Evolutionary conservation across 2,329 filamentous ascomycete species (phyloP).

Genomic region (Colletotrichum siamense): DNA sequence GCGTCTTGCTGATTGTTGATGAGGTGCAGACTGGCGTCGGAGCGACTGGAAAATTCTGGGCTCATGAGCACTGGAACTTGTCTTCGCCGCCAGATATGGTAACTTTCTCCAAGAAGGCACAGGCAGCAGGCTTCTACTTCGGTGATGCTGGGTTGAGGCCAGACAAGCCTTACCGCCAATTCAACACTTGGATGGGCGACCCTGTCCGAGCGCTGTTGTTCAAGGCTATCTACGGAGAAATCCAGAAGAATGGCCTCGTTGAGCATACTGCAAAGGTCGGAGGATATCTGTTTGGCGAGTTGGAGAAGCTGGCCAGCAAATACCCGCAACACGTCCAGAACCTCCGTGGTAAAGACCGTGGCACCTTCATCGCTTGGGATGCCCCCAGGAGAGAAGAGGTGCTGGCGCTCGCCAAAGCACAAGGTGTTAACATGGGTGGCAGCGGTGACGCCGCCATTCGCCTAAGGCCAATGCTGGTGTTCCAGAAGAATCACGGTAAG

Average conservation of each 20-base stretch:
- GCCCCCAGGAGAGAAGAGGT: constrained; percentile 81
- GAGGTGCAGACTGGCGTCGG: constrained; percentile 95
- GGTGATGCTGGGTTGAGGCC: constrained; percentile 79
- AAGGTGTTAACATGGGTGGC: constrained; percentile 88
- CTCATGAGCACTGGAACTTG: constrained; percentile 93
- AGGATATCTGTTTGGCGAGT: constrained; percentile 75
- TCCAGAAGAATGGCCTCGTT: constrained; percentile 77
- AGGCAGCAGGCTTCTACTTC: constrained; percentile 93
- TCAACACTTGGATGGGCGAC: constrained; percentile 98
- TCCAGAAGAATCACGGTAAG: constrained; percentile 90
- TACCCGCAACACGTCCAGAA: constrained; percentile 83
- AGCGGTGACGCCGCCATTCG: constrained; percentile 78
- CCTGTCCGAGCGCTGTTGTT: constrained; percentile 87
- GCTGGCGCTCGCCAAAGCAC: constrained; percentile 76
- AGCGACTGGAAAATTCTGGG: constrained; percentile 94
- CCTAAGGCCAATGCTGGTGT: constrained; percentile 87
- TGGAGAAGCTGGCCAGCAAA: constrained; percentile 70
- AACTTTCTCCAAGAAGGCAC: constrained; percentile 94
- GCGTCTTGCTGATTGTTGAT: constrained; percentile 87
- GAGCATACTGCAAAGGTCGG: constrained; percentile 79
- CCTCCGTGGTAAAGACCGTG: constrained; percentile 84
- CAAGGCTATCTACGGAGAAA: constrained; percentile 83
- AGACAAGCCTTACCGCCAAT: constrained; percentile 94
- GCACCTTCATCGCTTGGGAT: constrained; percentile 94
- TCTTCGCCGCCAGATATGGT: constrained; percentile 85